A percentile compares a stretch with the other conserved stretches of the same genome.
Conservation (phyloP, 257 asterid genomes). For the Plantago ovata region DNA sequence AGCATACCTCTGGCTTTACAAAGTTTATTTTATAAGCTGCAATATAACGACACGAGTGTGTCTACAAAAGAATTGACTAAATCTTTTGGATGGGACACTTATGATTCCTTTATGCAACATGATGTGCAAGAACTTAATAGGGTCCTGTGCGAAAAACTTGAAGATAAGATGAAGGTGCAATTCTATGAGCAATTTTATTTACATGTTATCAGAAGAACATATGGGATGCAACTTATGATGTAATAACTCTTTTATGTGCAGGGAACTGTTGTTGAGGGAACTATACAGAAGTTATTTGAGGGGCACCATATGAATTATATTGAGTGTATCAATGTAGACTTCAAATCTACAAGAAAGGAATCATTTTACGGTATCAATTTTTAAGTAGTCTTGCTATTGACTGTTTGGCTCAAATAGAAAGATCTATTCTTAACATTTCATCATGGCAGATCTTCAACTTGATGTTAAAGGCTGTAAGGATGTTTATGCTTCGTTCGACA, state of each 20-base stretch:
- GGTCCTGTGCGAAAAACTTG: constrained; percentile 92
- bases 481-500: constrained; percentile 95
- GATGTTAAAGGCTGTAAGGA: constrained; percentile 97
- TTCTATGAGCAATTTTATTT: background rate
- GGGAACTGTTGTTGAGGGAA: constrained; percentile 99
- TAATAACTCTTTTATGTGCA: constrained; percentile 36
- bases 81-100: constrained; percentile 99
- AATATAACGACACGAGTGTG: constrained; percentile 86
- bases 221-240: constrained; percentile 18
- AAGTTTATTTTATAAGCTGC: constrained; percentile 97
- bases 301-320: constrained; percentile 98
- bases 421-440: constrained; percentile 20
- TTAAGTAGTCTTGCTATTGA: constrained; percentile 23
- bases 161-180: constrained; percentile 96
- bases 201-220: constrained; percentile 14
- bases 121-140: constrained; percentile 98
- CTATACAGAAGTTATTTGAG: constrained; percentile 94
- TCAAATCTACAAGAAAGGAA: constrained; percentile 93
- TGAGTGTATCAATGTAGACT: constrained; percentile 92
- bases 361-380: constrained; percentile 80
- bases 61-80: constrained; percentile 96
- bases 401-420: constrained; percentile 4
- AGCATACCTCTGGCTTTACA: constrained; percentile 98
- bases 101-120: constrained; percentile 97
- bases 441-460: constrained; percentile 85